Evolutionary conservation across 768 basidiomycete genomes (phyloP).

Genomic region (Tremella fuciformis): DNA sequence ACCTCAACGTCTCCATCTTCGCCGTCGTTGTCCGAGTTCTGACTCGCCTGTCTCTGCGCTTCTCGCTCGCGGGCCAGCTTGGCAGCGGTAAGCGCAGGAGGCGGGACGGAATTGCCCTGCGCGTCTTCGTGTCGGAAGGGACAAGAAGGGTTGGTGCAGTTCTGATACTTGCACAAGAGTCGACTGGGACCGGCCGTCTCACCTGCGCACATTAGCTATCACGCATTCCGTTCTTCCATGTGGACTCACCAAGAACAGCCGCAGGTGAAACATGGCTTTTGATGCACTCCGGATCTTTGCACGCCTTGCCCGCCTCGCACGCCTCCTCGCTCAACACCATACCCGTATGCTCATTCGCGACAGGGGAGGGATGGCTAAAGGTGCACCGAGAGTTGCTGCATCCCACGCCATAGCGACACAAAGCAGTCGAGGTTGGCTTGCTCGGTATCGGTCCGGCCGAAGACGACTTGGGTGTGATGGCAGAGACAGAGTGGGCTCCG

Average conservation of each 20-base stretch:
- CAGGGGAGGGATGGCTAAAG: slow-evolving; percentile 94
- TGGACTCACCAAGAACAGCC: slow-evolving; percentile 66
- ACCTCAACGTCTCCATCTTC: slow-evolving; percentile 46
- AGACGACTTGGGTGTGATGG: slow-evolving; percentile 29
- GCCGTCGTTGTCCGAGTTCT: slow-evolving; percentile 37
- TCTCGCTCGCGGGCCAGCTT: slow-evolving; percentile 18
- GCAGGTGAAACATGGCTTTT: slow-evolving; percentile 90
- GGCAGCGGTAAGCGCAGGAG: slow-evolving; percentile 47
- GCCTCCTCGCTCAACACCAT: slow-evolving; percentile 90
- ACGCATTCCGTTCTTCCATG: no score
- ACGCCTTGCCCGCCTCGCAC: slow-evolving; percentile 82
- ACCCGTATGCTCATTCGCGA: slow-evolving; percentile 89
- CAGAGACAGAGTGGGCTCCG: slow-evolving; percentile 40
- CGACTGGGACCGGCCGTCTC: slow-evolving; percentile 41
- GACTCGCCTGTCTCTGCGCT: slow-evolving; percentile 3
- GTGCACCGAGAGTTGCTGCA: slow-evolving; percentile 87
- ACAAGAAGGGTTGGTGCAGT: slow-evolving; percentile 52
- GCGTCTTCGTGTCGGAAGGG: slow-evolving; percentile 51
- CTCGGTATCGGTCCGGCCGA: slow-evolving; percentile 44
- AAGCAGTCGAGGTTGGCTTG: slow-evolving; percentile 51
- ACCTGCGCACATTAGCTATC: slow-evolving; percentile 22
- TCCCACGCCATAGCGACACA: slow-evolving; percentile 90
- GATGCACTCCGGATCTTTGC: slow-evolving; percentile 89
- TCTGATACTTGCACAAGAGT: slow-evolving; percentile 51
- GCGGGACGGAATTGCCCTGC: slow-evolving; percentile 47